Percentiles rank a stretch among this genome's conserved stretches.
Conservation (phyloP, 2,329 filamentous ascomycete genomes). For the Xylariaceae sp. region DNA sequence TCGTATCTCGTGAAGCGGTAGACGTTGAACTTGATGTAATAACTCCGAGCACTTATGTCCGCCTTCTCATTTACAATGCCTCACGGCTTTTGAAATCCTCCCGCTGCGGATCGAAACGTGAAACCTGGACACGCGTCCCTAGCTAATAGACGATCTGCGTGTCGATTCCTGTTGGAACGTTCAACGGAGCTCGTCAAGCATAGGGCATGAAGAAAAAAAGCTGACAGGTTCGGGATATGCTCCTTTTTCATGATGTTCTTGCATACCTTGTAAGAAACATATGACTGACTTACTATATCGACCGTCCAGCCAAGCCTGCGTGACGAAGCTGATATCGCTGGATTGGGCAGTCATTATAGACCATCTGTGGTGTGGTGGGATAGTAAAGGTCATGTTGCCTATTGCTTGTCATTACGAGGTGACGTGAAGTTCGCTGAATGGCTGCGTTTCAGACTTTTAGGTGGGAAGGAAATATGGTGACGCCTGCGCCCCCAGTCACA, state of each 20-base stretch:
- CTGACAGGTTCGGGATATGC: slow-evolving; percentile 6
- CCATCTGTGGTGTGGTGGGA: slow-evolving; percentile 10
- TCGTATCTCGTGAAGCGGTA: neutral
- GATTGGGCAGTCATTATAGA: slow-evolving; percentile 23
- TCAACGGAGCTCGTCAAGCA: neutral
- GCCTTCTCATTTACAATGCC: neutral
- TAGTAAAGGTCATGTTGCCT: slow-evolving; percentile 7
- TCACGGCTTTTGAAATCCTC: slow-evolving; percentile 11
- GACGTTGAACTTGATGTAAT: neutral
- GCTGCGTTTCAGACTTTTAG: slow-evolving; percentile 3
- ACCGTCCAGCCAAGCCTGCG: slow-evolving; percentile 20
- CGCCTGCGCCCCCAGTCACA: neutral
- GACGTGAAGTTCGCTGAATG: slow-evolving; percentile 8
- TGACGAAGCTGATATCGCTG: slow-evolving; percentile 16
- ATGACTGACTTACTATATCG: slow-evolving; percentile 27
- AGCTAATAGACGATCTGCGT: neutral
- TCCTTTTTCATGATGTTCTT: slow-evolving; percentile 12
- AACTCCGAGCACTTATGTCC: slow-evolving; percentile 2
- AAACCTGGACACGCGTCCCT: slow-evolving; percentile 17
- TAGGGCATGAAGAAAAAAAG: neutral
- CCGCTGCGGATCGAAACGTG: slow-evolving; percentile 5
- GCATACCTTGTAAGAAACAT: slow-evolving; percentile 8
- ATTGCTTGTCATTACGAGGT: slow-evolving; percentile 1
- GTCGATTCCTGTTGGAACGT: slow-evolving; percentile 5
- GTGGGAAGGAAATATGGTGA: slow-evolving; percentile 2